phyloP scores from a whole-genome alignment of 2,329 filamentous ascomycete genomes.

The Didymella glomerata region DNA sequence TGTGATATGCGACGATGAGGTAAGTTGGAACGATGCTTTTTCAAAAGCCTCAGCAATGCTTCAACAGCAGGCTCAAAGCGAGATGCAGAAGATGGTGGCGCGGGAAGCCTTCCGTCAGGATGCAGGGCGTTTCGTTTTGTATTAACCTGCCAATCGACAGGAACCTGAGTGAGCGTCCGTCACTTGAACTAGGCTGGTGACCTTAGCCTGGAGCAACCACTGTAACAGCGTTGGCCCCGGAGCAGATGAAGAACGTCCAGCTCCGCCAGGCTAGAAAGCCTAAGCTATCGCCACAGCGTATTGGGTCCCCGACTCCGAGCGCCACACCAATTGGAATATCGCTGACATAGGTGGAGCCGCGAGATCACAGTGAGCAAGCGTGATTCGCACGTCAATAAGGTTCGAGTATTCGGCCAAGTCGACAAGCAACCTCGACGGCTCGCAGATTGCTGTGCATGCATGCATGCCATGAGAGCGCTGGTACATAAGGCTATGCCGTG shows the following conservation, averaged over 20 bases:
- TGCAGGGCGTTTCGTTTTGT: slow-evolving; percentile 19
- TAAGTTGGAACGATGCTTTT: slow-evolving; percentile 17
- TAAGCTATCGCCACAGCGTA: slow-evolving; percentile 17
- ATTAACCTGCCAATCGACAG: slow-evolving; percentile 11
- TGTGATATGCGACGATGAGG: neutral
- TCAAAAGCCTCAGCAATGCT: slow-evolving; percentile 1
- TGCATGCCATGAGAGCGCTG: neutral
- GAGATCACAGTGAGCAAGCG: slow-evolving; percentile 10
- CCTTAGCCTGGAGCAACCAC: slow-evolving; percentile 12
- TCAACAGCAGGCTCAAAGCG: slow-evolving; percentile 1
- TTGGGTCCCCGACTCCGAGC: slow-evolving; percentile 8
- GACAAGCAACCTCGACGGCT: neutral
- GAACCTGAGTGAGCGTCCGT: slow-evolving; percentile 1
- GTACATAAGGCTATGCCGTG: neutral
- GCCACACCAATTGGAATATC: slow-evolving; percentile 17
- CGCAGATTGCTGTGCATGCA: slow-evolving; percentile 6
- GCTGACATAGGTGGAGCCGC: slow-evolving; percentile 13
- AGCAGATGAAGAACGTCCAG: slow-evolving; percentile 5
- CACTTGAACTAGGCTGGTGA: slow-evolving; percentile 3
- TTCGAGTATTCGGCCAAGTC: slow-evolving; percentile 8
- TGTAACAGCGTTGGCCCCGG: slow-evolving; percentile 15
- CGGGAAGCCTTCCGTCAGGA: slow-evolving; percentile 11
- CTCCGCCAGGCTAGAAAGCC: slow-evolving; percentile 1
- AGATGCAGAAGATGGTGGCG: slow-evolving; percentile 16
- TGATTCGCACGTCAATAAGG: slow-evolving; percentile 13